Percentiles rank a stretch among this genome's conserved stretches.
Evolutionary conservation across 495 filamentous ascomycete species (phyloP).

Genomic region (Trichoderma virens): DNA sequence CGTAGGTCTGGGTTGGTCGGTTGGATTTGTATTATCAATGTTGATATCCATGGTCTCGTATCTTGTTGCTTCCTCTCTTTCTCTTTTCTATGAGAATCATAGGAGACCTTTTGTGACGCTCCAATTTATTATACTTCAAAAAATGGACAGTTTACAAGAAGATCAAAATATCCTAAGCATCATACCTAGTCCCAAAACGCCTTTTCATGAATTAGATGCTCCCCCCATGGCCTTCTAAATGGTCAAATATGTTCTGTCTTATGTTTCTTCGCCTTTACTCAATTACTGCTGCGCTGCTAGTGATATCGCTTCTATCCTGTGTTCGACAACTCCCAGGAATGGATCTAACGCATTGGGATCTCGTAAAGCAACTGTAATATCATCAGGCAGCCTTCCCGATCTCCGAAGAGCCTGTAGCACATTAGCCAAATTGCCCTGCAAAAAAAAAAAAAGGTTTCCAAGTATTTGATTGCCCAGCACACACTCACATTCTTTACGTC

Average conservation of each 20-base stretch:
- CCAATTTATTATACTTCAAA: not conserved
- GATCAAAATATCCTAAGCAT: not conserved
- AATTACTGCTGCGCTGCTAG: conserved; percentile 18
- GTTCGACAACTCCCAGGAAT: conserved; percentile 62
- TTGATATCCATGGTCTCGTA: conserved; percentile 9
- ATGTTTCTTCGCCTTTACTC: conserved; percentile 6
- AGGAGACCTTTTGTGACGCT: not conserved
- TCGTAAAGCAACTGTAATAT: conserved; percentile 67
- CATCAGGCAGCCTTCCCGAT: conserved; percentile 53
- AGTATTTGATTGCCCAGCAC: not conserved
- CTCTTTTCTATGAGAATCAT: not conserved
- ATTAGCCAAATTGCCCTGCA: not conserved
- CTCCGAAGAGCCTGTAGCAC: conserved; percentile 40
- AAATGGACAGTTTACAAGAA: not conserved
- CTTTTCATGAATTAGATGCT: not conserved
- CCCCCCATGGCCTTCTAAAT: not conserved
- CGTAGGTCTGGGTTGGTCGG: conserved; percentile 7
- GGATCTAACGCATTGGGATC: conserved; percentile 75
- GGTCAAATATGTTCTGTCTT: not conserved
- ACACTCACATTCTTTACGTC: conserved; percentile 61
- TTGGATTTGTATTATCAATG: conserved; percentile 1
- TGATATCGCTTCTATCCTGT: conserved; percentile 37
- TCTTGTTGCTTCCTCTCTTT: not conserved
- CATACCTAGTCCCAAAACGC: not conserved
- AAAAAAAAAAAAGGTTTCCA: conserved; percentile 8